These are phyloP conservation scores for Mycena filopes DNA, from an alignment of 768 basidiomycete species.

Conservation along the genomic window DNA sequence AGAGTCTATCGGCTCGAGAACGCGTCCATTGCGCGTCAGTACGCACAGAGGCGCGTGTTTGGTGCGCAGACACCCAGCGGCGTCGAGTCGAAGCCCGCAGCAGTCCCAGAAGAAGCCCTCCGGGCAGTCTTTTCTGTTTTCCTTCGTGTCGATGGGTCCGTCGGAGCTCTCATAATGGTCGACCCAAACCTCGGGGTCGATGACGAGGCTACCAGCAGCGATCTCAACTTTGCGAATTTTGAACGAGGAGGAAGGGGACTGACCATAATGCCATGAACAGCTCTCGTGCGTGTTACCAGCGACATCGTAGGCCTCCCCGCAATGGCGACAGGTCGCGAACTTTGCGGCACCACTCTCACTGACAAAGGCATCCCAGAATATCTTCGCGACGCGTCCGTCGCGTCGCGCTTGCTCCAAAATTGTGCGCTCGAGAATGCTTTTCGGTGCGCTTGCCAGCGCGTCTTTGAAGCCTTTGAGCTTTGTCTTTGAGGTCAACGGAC, in stretches of 20 bases:
- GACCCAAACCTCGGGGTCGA: constrained; percentile 6
- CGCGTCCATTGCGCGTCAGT: not conserved
- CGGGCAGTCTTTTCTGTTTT: constrained; percentile 3
- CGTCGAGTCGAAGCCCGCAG: constrained; percentile 11
- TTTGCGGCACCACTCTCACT: not conserved
- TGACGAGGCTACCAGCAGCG: constrained; percentile 3
- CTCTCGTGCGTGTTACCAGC: constrained; percentile 1
- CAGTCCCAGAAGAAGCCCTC: constrained; percentile 22
- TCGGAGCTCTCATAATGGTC: not conserved
- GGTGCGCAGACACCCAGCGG: constrained; percentile 5
- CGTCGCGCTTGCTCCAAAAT: constrained; percentile 8
- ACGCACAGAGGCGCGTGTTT: constrained; percentile 2
- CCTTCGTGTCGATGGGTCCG: constrained; percentile 15
- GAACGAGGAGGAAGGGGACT: not conserved
- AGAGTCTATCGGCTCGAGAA: not conserved
- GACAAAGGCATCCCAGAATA: constrained; percentile 18
- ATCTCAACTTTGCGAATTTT: not conserved
- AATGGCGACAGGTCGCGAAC: constrained; percentile 15
- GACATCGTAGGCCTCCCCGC: constrained; percentile 4
- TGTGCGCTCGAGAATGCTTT: constrained; percentile 5
- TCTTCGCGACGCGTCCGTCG: constrained; percentile 12
- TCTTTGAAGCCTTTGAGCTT: not conserved
- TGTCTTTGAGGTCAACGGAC: constrained; percentile 2
- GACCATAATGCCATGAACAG: constrained; percentile 19
- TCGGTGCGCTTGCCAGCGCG: constrained; percentile 9